phyloP scores from a whole-genome alignment of 176 grass and related monocot genomes.

The Triticum monococcum region DNA sequence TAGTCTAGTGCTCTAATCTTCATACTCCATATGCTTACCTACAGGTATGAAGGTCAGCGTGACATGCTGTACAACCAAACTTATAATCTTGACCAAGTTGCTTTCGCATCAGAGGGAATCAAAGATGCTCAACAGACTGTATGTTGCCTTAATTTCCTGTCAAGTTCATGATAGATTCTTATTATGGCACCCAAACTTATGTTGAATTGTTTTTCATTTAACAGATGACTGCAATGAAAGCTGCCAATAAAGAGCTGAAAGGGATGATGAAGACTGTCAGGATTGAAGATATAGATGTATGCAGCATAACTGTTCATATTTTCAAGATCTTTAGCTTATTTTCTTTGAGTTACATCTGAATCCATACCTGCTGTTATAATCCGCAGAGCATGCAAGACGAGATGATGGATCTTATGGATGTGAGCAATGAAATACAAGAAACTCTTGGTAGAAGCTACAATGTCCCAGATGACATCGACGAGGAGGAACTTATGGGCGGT shows the following conservation, averaged over 20 bases:
- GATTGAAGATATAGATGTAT: too few species aligned
- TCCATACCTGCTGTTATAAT: background rate
- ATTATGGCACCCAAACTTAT: background rate
- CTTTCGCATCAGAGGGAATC: conserved; percentile 78
- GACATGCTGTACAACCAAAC: conserved; percentile 96
- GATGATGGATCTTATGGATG: conserved; percentile 99
- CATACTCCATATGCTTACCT: background rate
- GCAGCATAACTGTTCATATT: too few species aligned
- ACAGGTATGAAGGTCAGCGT: conserved; percentile 96
- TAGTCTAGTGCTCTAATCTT: background rate
- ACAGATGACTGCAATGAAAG: too few species aligned
- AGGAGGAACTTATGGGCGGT: conserved; percentile 97
- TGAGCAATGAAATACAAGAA: conserved; percentile 97
- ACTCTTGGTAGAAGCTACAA: conserved; percentile 95
- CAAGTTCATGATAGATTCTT: background rate
- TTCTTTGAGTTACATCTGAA: conserved; percentile 5
- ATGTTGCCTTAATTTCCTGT: background rate
- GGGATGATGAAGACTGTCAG: too few species aligned
- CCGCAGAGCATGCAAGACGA: conserved; percentile 97
- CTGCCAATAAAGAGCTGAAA: too few species aligned
- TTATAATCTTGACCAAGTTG: conserved; percentile 90
- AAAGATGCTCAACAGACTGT: conserved; percentile 99
- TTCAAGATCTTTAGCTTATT: background rate
- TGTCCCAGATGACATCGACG: conserved; percentile 91
- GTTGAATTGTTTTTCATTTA: too few species aligned